Evolutionary conservation across 371 early-diverging fungal genomes (phyloP).

Genomic region (Mortierella sp.): DNA sequence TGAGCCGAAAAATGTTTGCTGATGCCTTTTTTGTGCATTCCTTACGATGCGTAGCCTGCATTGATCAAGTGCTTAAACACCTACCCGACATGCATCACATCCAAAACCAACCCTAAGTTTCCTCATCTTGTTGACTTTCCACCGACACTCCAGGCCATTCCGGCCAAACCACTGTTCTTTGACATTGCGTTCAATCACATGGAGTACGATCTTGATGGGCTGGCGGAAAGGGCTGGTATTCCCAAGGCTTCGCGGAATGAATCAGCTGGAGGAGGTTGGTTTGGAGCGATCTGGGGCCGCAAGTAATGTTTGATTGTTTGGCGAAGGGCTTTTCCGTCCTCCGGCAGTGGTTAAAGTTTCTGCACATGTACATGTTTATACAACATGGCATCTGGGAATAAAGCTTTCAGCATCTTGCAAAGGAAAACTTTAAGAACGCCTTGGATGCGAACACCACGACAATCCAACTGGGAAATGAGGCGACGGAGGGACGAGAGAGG

Average conservation of each 20-base stretch:
- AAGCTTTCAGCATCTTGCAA: too few relatives aligned
- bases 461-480: too few relatives aligned
- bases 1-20: too few relatives aligned
- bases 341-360: too few relatives aligned
- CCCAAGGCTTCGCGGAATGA: slow-evolving; percentile 34
- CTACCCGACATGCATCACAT: slow-evolving; percentile 61
- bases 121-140: slow-evolving; percentile 74
- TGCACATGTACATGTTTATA: too few relatives aligned
- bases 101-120: slow-evolving; percentile 40
- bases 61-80: slow-evolving; percentile 62
- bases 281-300: slow-evolving; percentile 55
- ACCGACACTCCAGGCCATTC: slow-evolving; percentile 73
- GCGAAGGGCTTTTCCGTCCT: too few relatives aligned
- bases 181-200: slow-evolving; percentile 82
- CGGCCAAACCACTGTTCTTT: slow-evolving; percentile 83
- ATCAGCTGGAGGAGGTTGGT: slow-evolving; percentile 37
- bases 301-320: slow-evolving; percentile 21
- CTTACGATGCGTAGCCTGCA: slow-evolving; percentile 40
- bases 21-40: neutral
- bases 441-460: too few relatives aligned
- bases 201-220: slow-evolving; percentile 58
- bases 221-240: slow-evolving; percentile 51
- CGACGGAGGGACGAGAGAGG: too few relatives aligned
- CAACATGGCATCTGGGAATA: too few relatives aligned
- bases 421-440: too few relatives aligned